Evolutionary conservation across 2,329 filamentous ascomycete species (phyloP).

Genomic region (Alternaria postmessia): DNA sequence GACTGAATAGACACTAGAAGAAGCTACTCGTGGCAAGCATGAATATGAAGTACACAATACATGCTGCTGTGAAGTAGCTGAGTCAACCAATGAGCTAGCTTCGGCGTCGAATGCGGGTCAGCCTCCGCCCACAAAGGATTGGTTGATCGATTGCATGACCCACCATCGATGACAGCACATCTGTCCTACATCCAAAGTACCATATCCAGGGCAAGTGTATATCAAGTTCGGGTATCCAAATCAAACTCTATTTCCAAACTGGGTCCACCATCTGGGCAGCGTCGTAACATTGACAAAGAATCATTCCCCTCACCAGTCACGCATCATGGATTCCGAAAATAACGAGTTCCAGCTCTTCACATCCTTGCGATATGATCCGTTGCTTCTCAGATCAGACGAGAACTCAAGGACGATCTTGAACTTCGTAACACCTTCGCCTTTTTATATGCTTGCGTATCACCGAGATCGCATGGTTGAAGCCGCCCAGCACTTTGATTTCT

Average conservation of each 20-base stretch:
- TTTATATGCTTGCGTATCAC: constrained; percentile 84
- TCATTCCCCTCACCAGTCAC: neutral
- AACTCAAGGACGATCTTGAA: constrained; percentile 61
- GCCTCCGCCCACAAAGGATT: neutral
- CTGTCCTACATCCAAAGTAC: neutral
- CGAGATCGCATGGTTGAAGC: constrained; percentile 76
- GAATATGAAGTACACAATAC: neutral
- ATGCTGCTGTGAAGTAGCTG: neutral
- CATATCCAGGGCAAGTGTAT: neutral
- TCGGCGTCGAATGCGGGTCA: neutral
- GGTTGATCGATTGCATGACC: neutral
- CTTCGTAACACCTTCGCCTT: constrained; percentile 63
- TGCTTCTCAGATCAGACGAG: constrained; percentile 44
- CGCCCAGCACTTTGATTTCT: constrained; percentile 60
- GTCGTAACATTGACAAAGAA: neutral
- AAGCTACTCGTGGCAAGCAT: neutral
- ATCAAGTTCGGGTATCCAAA: neutral
- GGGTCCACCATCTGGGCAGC: neutral
- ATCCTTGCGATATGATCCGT: constrained; percentile 50
- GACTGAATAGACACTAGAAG: neutral
- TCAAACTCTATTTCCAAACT: neutral
- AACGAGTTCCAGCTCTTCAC: constrained; percentile 50
- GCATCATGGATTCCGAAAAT: constrained; percentile 30
- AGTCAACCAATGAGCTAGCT: neutral
- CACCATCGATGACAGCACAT: constrained; percentile 7